These are phyloP conservation scores for Rhipidocladum racemiflorum DNA, from an alignment of 176 grass and related monocot genomes.

Conservation along the genomic window DNA sequence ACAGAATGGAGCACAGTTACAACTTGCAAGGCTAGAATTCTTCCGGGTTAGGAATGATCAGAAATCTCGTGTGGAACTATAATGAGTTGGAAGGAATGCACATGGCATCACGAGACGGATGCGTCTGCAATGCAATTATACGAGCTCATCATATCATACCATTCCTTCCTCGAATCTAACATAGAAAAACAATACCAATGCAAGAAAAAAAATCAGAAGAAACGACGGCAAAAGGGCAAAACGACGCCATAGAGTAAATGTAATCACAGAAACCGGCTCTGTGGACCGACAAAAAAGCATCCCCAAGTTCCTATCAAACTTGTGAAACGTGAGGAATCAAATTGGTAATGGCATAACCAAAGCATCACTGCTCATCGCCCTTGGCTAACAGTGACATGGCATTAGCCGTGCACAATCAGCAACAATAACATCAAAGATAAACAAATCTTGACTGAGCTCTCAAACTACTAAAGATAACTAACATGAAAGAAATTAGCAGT, in stretches of 20 bases:
- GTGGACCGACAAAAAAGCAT: conserved; percentile 41
- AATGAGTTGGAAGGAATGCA: background rate
- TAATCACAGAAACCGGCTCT: conserved; percentile 75
- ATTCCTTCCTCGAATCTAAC: background rate
- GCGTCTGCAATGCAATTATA: background rate
- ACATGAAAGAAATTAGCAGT: no score
- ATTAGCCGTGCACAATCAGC: conserved; percentile 7
- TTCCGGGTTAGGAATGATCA: background rate
- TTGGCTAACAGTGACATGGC: conserved; percentile 56
- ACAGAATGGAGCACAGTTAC: background rate
- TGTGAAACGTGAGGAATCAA: conserved; percentile 38
- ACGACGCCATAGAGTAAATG: background rate
- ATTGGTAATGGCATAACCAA: conserved; percentile 56
- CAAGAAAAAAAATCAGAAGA: background rate
- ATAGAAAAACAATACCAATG: background rate
- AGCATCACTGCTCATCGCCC: conserved; percentile 57
- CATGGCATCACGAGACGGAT: background rate
- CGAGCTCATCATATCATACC: background rate
- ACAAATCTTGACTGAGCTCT: no score
- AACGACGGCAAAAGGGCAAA: background rate
- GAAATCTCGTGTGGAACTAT: background rate
- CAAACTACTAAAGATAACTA: no score
- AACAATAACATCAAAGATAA: background rate
- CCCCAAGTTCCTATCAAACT: conserved; percentile 80
- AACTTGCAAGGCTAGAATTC: background rate